A percentile compares a stretch with the other conserved stretches of the same genome.
phyloP scores from a whole-genome alignment of 305 asterid genomes.

The Withania somnifera region DNA sequence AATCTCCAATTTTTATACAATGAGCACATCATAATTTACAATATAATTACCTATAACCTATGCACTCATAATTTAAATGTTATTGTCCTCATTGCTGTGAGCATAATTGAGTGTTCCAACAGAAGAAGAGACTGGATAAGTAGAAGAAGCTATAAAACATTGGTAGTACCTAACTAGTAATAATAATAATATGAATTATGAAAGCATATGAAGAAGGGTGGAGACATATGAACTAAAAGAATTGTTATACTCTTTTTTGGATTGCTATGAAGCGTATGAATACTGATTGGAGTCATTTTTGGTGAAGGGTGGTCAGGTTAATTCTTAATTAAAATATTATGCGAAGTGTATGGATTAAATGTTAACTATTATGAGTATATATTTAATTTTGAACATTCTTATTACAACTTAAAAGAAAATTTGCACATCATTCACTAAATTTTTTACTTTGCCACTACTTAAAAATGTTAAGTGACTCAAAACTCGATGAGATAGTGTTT shows the following conservation, averaged over 20 bases:
- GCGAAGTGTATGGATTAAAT: too few species aligned
- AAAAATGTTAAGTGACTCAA: background rate
- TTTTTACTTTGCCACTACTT: too few species aligned
- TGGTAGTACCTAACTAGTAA: background rate
- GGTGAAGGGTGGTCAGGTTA: too few species aligned
- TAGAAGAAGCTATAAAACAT: background rate
- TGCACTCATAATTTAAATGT: background rate
- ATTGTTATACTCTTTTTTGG: background rate
- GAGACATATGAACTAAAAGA: background rate
- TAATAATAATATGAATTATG: background rate
- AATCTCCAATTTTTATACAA: too few species aligned
- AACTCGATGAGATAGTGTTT: background rate
- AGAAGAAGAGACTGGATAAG: background rate
- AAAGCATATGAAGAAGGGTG: background rate
- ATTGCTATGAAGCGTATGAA: background rate
- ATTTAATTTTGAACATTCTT: too few species aligned
- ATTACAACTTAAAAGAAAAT: too few species aligned
- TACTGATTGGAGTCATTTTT: too few species aligned
- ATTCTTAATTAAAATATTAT: too few species aligned
- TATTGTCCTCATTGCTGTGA: background rate
- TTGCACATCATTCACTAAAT: too few species aligned
- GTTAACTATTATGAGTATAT: too few species aligned
- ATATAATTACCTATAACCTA: background rate
- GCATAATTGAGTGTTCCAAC: slow-evolving; percentile 1
- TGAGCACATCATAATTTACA: too few species aligned